These are phyloP conservation scores for Filobasidium floriforme DNA, from an alignment of 768 basidiomycete genomes.

Conservation along the genomic window DNA sequence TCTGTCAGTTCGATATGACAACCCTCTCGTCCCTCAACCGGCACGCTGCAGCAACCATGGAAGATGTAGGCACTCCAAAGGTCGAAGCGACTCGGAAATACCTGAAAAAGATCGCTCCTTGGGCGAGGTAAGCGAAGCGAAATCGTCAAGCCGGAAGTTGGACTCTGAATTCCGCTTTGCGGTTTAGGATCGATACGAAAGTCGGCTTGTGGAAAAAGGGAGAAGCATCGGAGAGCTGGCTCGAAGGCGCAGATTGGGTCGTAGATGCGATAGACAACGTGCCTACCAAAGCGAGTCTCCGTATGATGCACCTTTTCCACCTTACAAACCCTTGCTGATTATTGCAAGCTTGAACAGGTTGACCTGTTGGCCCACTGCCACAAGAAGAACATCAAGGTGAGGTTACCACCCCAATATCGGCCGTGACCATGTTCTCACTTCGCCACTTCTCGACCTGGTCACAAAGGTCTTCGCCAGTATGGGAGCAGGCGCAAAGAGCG, in stretches of 20 bases:
- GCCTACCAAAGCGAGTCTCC: conserved; percentile 59
- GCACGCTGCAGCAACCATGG: conserved; percentile 79
- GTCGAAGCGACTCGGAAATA: conserved; percentile 66
- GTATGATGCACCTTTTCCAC: neutral
- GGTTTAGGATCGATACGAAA: conserved; percentile 59
- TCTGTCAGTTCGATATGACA: conserved; percentile 82
- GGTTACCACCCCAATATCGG: neutral
- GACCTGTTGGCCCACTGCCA: conserved; percentile 86
- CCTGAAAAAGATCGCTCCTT: conserved; percentile 64
- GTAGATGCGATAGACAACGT: conserved; percentile 99
- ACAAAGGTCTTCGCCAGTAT: conserved; percentile 84
- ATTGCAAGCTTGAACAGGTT: conserved; percentile 47
- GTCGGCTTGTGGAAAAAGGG: conserved; percentile 79
- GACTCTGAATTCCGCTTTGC: too few relatives aligned
- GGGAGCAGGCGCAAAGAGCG: conserved; percentile 90
- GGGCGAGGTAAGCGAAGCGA: conserved; percentile 53
- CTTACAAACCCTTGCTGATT: neutral
- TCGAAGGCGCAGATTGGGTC: conserved; percentile 89
- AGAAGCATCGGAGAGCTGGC: conserved; percentile 57
- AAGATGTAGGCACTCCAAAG: conserved; percentile 90
- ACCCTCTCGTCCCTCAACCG: conserved; percentile 90
- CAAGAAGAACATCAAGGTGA: conserved; percentile 66
- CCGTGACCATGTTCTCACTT: neutral
- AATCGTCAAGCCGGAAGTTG: neutral
- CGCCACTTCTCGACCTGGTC: neutral